These are phyloP conservation scores for Athelia sp. DNA, from an alignment of 1,284 basidiomycete species.

Conservation along the genomic window DNA sequence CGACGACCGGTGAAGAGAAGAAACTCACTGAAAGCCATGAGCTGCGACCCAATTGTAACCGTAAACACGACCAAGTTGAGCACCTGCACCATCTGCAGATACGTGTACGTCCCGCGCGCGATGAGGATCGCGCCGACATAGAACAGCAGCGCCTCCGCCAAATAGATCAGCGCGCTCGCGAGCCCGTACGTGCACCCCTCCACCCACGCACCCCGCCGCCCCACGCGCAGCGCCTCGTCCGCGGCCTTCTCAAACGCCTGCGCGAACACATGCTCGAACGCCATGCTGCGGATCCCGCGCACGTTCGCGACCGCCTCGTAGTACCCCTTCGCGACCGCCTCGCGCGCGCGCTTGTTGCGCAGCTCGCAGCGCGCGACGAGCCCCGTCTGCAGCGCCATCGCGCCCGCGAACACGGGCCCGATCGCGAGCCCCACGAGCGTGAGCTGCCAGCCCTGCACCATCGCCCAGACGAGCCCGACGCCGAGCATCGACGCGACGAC, in stretches of 20 bases:
- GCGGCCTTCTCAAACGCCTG: slow-evolving; percentile 64
- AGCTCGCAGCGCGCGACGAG: slow-evolving; percentile 71
- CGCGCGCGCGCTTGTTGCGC: slow-evolving; percentile 78
- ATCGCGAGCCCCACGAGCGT: slow-evolving; percentile 89
- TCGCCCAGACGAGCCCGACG: slow-evolving; percentile 84
- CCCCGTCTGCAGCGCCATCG: slow-evolving; percentile 70
- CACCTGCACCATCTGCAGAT: slow-evolving; percentile 84
- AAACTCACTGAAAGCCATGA: slow-evolving; percentile 82
- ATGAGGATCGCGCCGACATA: slow-evolving; percentile 87
- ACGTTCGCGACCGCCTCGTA: slow-evolving; percentile 89
- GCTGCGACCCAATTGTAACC: slow-evolving; percentile 85
- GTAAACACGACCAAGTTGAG: slow-evolving; percentile 92
- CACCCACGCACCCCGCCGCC: slow-evolving; percentile 74
- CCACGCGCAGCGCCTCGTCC: slow-evolving; percentile 59
- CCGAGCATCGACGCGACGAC: slow-evolving; percentile 80
- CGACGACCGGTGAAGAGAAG: slow-evolving; percentile 4
- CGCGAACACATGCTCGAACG: slow-evolving; percentile 75
- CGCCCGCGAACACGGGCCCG: slow-evolving; percentile 83
- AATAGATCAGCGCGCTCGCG: slow-evolving; percentile 79
- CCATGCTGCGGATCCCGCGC: slow-evolving; percentile 85
- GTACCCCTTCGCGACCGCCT: slow-evolving; percentile 82
- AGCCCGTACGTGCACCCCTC: slow-evolving; percentile 83
- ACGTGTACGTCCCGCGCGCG: slow-evolving; percentile 76
- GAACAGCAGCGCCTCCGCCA: slow-evolving; percentile 87
- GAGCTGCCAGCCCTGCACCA: slow-evolving; percentile 87